Conservation (phyloP, 83 land plant species). For the Diphasiastrum complanatum region DNA sequence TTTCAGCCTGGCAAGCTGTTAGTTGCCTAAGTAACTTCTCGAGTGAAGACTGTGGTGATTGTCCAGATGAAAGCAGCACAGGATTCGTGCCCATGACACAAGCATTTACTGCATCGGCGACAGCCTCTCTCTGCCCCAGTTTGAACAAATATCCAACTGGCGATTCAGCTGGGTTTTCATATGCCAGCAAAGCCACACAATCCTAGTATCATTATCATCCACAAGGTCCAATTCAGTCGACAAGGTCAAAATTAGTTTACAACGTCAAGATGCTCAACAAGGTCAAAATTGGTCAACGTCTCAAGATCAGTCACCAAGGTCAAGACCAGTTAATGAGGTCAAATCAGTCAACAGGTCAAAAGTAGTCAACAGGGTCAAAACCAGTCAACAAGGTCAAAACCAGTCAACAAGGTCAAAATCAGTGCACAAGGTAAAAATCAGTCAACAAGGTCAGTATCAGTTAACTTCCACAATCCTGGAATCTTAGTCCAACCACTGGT, state of each 20-base stretch:
- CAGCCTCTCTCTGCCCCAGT: conserved; percentile 62
- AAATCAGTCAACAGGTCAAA: too few relatives aligned
- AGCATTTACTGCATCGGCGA: conserved; percentile 88
- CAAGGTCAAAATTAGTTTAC: neutral
- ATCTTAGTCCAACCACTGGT: too few relatives aligned
- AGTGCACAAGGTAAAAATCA: too few relatives aligned
- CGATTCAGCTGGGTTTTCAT: conserved; percentile 64
- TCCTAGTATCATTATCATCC: conserved; percentile 40
- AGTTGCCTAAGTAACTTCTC: conserved; percentile 80
- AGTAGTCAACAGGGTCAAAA: too few relatives aligned
- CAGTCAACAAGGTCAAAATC: neutral
- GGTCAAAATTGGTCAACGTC: too few relatives aligned
- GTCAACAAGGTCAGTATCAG: too few relatives aligned
- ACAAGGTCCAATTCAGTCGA: neutral
- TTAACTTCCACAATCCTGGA: too few relatives aligned
- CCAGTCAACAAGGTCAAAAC: neutral
- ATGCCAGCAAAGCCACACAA: conserved; percentile 77
- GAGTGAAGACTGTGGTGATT: conserved; percentile 48
- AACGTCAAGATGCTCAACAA: neutral
- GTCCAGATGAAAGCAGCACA: conserved; percentile 27
- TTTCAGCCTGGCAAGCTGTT: conserved; percentile 59
- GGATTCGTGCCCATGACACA: conserved; percentile 64
- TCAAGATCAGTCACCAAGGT: too few relatives aligned
- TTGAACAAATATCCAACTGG: conserved; percentile 67
- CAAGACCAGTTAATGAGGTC: too few relatives aligned